Base-by-base conservation (phyloP, 345 rosid species). In the Anastatica hierochuntica region DNA sequence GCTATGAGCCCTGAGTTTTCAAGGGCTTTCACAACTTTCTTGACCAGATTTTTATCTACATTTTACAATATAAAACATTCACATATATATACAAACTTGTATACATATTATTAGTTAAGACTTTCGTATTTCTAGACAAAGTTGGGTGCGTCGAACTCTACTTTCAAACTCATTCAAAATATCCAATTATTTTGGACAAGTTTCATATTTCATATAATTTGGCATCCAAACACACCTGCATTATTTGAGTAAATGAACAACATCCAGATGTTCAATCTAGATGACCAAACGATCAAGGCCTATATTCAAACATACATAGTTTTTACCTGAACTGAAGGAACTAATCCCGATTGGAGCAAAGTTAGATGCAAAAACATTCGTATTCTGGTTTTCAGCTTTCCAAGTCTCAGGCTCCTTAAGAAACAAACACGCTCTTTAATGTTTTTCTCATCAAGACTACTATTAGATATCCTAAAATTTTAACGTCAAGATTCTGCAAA, bases 331-430 rank as follows among this genome's bases (percentile, higher is more conserved):
- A 67, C 76, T 64, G 78, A 85, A 83, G 67, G 74, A 40, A 40
- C 60, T 62, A 66, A 81, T 67, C 99, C 97, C 88, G 51, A 94
- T 38, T 48, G 97, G 97, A 27, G 79, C 56, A 58, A 78, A 94
- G 63, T 88, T 88, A 16, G 97, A 94, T 53, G 95, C 94, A 75
- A 76, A 80, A 17, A 56, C 69, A 38, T 74, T 79, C 42, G 54
- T 72, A 71, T 83, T 88, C 59, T 80, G 95, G 67, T 82, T 77
- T 9, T 63, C 43, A 43, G 79, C 67, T 64, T 77, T 63, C 94
- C 84, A 79, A 23, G 27, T 51, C 12, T 83, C 75, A 37, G 72
- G 53, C 53, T 72, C 85, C 95, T 85, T 55, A 16, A 43, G 18
- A 68, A 14, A 51, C 49, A 50, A 24, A 24, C 20, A 13, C 14